Percentiles rank a stretch among this genome's conserved stretches.
phyloP scores from a whole-genome alignment of 441 rosid genomes.

The Theobroma grandiflorum region DNA sequence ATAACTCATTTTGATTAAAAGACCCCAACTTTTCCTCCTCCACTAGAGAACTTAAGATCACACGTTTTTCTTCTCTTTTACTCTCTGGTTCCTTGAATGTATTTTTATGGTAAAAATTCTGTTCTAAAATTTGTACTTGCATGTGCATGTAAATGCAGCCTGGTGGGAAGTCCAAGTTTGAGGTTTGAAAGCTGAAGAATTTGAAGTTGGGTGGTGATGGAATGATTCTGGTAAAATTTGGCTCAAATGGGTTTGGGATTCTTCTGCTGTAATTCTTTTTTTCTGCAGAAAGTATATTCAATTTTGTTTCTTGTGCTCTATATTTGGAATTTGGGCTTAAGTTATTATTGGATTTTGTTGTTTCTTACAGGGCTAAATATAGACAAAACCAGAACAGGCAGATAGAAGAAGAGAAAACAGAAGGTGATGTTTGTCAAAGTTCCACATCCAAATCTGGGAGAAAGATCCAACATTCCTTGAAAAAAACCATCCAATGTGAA shows the following conservation, averaged over 20 bases:
- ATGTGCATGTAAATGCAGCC: slow-evolving; percentile 22
- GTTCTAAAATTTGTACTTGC: neutral
- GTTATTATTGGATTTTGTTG: slow-evolving; percentile 7
- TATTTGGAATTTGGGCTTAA: slow-evolving; percentile 20
- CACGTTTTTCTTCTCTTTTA: slow-evolving; percentile 1
- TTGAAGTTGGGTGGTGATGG: neutral
- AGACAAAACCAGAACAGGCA: slow-evolving; percentile 19
- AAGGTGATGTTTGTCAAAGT: neutral
- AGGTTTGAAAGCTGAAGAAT: slow-evolving; percentile 17
- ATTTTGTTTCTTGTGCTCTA: slow-evolving; percentile 15
- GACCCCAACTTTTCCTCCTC: slow-evolving; percentile 7
- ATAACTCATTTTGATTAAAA: neutral
- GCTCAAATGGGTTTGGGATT: slow-evolving; percentile 1
- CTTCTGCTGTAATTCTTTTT: neutral
- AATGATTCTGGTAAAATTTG: neutral
- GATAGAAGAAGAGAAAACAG: neutral
- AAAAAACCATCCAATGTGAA: slow-evolving; percentile 34
- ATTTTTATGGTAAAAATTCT: neutral
- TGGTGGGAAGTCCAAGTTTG: neutral
- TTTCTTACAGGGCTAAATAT: slow-evolving; percentile 11
- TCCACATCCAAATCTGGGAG: slow-evolving; percentile 30
- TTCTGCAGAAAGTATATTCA: neutral
- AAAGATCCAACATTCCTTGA: slow-evolving; percentile 49
- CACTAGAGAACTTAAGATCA: slow-evolving; percentile 7
- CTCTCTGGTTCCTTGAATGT: neutral